Evolutionary conservation across 2,329 filamentous ascomycete genomes (phyloP).

Genomic region (Colletotrichum sp.): DNA sequence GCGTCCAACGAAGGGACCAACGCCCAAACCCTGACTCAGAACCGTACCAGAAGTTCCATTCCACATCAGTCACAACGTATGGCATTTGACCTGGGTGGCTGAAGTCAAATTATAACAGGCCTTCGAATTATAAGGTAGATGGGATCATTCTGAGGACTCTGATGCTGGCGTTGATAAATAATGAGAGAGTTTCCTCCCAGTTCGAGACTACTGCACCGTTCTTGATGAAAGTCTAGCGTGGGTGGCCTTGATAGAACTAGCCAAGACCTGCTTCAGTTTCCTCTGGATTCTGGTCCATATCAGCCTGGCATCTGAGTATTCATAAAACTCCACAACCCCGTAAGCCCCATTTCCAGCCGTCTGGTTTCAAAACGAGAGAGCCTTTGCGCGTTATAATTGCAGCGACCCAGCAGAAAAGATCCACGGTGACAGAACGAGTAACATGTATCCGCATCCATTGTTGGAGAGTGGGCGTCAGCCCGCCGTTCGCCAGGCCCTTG

Average conservation of each 20-base stretch:
- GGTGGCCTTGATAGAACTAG: rapidly evolving
- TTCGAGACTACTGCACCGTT: too few relatives aligned
- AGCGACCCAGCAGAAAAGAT: neutral
- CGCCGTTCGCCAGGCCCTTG: neutral
- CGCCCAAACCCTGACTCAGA: neutral
- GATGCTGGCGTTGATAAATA: too few relatives aligned
- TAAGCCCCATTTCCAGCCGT: rapidly evolving
- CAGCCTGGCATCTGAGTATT: neutral
- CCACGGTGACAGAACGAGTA: neutral
- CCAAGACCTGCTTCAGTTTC: too few relatives aligned
- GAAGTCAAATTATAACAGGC: neutral
- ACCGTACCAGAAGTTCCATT: neutral
- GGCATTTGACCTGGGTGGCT: neutral
- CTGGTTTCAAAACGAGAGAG: neutral
- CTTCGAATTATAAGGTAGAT: neutral
- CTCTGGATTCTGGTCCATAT: too few relatives aligned
- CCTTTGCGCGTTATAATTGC: neutral
- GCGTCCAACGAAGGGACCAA: neutral
- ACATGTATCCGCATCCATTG: neutral
- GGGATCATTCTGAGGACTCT: too few relatives aligned
- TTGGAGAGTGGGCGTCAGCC: neutral
- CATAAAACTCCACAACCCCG: rapidly evolving
- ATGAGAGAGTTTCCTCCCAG: too few relatives aligned
- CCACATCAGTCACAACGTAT: neutral
- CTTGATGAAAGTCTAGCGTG: too few relatives aligned